phyloP scores from a whole-genome alignment of 2,329 filamentous ascomycete genomes.

The Penicillium sclerotiorum region DNA sequence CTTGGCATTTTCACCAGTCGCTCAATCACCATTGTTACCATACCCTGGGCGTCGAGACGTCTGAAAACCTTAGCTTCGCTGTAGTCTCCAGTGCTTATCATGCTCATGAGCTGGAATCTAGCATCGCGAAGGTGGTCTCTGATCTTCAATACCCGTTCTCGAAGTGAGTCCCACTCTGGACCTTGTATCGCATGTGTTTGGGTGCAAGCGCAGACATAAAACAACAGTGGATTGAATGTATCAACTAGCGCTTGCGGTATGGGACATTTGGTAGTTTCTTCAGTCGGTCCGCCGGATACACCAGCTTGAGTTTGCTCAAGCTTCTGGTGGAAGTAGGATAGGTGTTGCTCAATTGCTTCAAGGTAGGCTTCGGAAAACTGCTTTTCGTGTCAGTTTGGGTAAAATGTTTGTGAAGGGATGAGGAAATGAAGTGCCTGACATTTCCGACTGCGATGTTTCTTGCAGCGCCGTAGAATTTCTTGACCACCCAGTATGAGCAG shows the following conservation, averaged over 20 bases:
- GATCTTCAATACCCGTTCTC: background rate
- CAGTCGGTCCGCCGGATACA: background rate
- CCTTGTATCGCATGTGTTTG: background rate
- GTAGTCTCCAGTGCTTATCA: conserved; percentile 8
- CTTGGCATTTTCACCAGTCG: conserved; percentile 1
- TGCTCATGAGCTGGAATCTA: conserved; percentile 5
- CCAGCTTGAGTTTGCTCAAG: conserved; percentile 6
- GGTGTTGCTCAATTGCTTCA: background rate
- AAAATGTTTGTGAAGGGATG: background rate
- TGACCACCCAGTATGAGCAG: conserved; percentile 4
- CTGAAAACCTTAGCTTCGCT: conserved; percentile 11
- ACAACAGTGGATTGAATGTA: conserved; percentile 4
- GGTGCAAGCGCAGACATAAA: conserved; percentile 6
- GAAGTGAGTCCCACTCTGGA: background rate
- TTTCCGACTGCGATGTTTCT: background rate
- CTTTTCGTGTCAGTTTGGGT: background rate
- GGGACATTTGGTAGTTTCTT: background rate
- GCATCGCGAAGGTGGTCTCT: background rate
- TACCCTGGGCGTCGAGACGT: conserved; percentile 1
- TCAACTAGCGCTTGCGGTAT: conserved; percentile 6
- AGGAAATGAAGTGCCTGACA: background rate
- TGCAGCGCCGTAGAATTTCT: conserved; percentile 9
- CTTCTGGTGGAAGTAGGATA: conserved; percentile 1
- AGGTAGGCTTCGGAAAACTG: conserved; percentile 4
- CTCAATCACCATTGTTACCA: conserved; percentile 5